Evolutionary conservation across 2,329 filamentous ascomycete genomes (phyloP).

Genomic region (Beauveria pseudobassiana): DNA sequence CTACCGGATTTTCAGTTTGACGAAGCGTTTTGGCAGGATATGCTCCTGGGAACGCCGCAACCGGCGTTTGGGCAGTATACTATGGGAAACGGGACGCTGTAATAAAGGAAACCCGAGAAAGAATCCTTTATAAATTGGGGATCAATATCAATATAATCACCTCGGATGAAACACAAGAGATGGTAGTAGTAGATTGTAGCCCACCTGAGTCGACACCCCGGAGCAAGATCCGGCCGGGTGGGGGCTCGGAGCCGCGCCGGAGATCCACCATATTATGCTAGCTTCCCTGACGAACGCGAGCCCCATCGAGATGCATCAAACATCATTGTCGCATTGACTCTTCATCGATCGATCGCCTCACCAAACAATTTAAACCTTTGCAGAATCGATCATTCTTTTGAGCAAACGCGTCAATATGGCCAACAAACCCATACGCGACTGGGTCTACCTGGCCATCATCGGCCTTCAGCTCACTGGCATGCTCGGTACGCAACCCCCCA

Average conservation of each 20-base stretch:
- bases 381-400: too few relatives aligned
- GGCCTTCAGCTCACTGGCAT: constrained; percentile 28
- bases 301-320: background rate
- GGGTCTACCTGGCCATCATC: constrained; percentile 28
- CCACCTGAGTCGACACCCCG: background rate
- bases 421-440: constrained; percentile 21
- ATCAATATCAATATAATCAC: background rate
- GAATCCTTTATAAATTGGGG: too few relatives aligned
- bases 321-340: background rate
- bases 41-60: background rate
- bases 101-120: background rate
- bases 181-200: too few relatives aligned
- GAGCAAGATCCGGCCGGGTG: background rate
- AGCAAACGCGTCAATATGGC: background rate
- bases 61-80: background rate
- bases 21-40: constrained; percentile 8
- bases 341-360: background rate
- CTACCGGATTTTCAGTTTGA: constrained; percentile 3
- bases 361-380: background rate
- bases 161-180: too few relatives aligned
- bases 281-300: background rate
- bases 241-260: background rate
- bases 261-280: background rate
- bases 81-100: background rate
- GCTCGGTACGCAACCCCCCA: constrained; percentile 20